Base-by-base conservation (phyloP, 2,329 filamentous ascomycete species). In the Hirsutella thompsonii region DNA sequence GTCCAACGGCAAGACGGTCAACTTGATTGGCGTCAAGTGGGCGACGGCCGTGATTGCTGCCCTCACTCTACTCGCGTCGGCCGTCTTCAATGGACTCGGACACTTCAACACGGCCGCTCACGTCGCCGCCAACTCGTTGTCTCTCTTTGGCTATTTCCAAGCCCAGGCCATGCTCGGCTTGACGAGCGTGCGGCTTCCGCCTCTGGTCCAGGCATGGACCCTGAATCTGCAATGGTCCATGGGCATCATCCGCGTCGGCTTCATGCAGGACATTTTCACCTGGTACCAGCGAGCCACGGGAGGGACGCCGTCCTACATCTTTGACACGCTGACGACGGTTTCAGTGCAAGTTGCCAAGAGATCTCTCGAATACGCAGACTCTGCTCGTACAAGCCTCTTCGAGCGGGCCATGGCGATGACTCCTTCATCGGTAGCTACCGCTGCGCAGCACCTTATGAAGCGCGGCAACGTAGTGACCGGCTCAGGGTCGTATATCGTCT, bases 151-250 rank as follows among this genome's bases (percentile, higher is more conserved):
- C 46, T 95, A 92, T 63, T 94, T 95, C 72, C 90, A 96, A 63
- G 79, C 86, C 5, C 89, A 94, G 62, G 89, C 90, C 20, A 87
- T 95, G 61, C 71, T 94, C 52, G 89, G 89, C 47, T 81, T 95
- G 62, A 85, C 81, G 41, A 76, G 82, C 18, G 81, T 95, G 13
- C 70, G 72, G 36, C 74, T 94, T 40, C 90, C 90, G 10, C 90
- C 90, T 0, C 84, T 94, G 45, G 90, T 94, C 41, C 74, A 84
- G 53, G 75, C 89, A 0, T 96, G 90, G 90, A 94, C 89, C 2
- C 89, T 94, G 64, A 90, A 95, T 64, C 95, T 96, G 66, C 84
- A 93, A 58, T 96, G 90, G 90, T 93, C 83, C 55, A 92, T 96
- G 86, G 90, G 90, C 52, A 88, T 96, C 53, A 94, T 96, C 53